Percentiles rank a stretch among this genome's conserved stretches.
phyloP scores from a whole-genome alignment of 2,329 filamentous ascomycete genomes.

The Coleophoma eucalyptorum region DNA sequence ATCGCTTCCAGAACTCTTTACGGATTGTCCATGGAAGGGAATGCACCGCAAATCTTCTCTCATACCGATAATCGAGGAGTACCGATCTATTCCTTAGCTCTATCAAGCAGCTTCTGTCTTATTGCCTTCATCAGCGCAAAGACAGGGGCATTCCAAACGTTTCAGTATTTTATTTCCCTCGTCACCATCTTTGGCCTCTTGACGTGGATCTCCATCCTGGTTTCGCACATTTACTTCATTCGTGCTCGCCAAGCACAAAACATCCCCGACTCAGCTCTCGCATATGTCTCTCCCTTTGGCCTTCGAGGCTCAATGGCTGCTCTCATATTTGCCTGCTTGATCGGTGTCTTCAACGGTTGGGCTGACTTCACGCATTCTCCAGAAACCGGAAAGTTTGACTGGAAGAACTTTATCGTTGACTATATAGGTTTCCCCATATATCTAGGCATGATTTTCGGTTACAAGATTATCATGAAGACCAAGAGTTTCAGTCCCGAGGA shows the following conservation, averaged over 20 bases:
- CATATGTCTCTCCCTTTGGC: slow-evolving; percentile 71
- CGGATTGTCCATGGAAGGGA: slow-evolving; percentile 61
- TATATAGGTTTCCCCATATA: slow-evolving; percentile 63
- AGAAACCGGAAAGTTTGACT: slow-evolving; percentile 43
- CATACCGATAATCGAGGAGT: slow-evolving; percentile 54
- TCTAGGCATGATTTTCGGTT: slow-evolving; percentile 53
- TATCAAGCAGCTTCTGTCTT: slow-evolving; percentile 49
- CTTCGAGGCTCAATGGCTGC: slow-evolving; percentile 64
- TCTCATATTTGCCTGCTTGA: slow-evolving; percentile 67
- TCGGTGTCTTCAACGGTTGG: slow-evolving; percentile 82
- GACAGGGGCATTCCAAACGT: slow-evolving; percentile 58
- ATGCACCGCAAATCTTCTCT: slow-evolving; percentile 59
- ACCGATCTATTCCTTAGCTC: slow-evolving; percentile 42
- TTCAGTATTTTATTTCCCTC: slow-evolving; percentile 69
- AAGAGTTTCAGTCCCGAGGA: slow-evolving; percentile 41
- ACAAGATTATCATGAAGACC: slow-evolving; percentile 41
- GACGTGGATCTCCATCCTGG: slow-evolving; percentile 40
- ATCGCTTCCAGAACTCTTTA: slow-evolving; percentile 66
- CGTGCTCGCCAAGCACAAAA: slow-evolving; percentile 59
- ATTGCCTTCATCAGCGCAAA: slow-evolving; percentile 63
- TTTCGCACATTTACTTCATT: slow-evolving; percentile 66
- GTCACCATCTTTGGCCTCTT: slow-evolving; percentile 36
- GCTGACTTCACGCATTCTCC: slow-evolving; percentile 62
- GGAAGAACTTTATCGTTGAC: slow-evolving; percentile 62
- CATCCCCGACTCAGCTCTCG: slow-evolving; percentile 50